Evolutionary conservation across 352 stramenopile genomes (phyloP).

Genomic region (Phytophthora quininea): DNA sequence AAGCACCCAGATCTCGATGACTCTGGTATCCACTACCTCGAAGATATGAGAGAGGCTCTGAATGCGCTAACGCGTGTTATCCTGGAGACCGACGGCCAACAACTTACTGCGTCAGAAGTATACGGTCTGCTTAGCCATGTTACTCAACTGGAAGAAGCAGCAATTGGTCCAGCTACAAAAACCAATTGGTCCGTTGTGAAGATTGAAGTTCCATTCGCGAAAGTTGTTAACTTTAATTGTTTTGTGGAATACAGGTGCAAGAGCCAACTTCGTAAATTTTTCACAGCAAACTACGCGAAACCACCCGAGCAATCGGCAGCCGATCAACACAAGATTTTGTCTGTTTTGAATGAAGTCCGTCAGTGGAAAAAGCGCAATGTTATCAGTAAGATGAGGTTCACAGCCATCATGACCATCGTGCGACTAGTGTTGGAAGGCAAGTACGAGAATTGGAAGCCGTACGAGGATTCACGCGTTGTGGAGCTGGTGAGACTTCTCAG

Average conservation of each 20-base stretch:
- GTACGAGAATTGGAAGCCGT: conserved; percentile 21
- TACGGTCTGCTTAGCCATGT: not conserved
- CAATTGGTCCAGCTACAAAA: not conserved
- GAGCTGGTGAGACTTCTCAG: conserved; percentile 18
- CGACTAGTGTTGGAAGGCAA: conserved; percentile 12
- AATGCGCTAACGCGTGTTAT: not conserved
- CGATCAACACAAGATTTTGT: conserved; percentile 11
- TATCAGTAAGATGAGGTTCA: conserved; percentile 9
- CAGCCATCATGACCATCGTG: conserved; percentile 15
- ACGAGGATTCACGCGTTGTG: conserved; percentile 11
- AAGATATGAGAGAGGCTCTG: not conserved
- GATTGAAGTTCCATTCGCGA: too few species aligned
- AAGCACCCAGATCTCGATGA: not conserved
- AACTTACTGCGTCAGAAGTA: not conserved
- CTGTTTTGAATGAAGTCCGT: conserved; percentile 6
- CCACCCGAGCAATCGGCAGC: not conserved
- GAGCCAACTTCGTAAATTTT: not conserved
- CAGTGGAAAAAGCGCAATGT: conserved; percentile 3
- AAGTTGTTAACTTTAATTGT: not conserved
- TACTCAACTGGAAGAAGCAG: not conserved
- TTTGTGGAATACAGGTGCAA: not conserved
- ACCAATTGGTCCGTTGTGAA: not conserved
- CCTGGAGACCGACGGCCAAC: not conserved
- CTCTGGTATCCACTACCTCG: not conserved
- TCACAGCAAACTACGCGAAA: not conserved